Percentiles rank a stretch among this genome's conserved stretches.
These are phyloP conservation scores for Beauveria pseudobassiana DNA, from an alignment of 2,329 filamentous ascomycete species.

Conservation along the genomic window DNA sequence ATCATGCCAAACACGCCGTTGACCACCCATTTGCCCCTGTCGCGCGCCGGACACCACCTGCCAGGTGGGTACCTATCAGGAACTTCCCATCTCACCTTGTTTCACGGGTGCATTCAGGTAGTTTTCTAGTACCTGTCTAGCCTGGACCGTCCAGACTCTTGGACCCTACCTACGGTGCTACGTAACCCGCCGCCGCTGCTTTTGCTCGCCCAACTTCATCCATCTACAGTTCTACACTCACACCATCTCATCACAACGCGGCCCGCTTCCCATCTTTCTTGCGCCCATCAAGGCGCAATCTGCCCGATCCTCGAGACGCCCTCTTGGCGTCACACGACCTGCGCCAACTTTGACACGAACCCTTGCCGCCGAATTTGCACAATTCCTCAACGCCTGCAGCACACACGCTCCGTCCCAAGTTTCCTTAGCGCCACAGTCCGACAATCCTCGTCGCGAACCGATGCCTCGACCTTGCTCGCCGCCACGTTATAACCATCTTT, in stretches of 20 bases:
- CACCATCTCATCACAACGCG: background rate
- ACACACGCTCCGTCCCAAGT: background rate
- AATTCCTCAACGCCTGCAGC: background rate
- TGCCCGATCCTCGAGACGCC: background rate
- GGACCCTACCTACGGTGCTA: background rate
- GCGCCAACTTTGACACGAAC: background rate
- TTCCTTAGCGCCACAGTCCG: background rate
- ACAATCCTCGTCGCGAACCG: slow-evolving; percentile 1
- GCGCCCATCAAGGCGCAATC: background rate
- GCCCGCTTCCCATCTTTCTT: background rate
- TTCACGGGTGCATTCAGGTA: background rate
- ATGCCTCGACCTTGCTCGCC: background rate
- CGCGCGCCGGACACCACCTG: background rate
- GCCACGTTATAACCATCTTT: background rate
- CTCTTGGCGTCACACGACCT: background rate
- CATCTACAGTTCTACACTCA: background rate
- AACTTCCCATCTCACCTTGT: background rate
- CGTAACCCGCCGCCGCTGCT: background rate
- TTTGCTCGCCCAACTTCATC: background rate
- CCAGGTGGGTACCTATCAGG: background rate
- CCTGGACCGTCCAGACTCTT: background rate
- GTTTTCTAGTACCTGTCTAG: background rate
- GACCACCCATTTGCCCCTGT: background rate
- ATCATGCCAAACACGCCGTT: background rate
- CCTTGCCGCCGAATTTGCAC: background rate